Percentiles rank a stretch among this genome's conserved stretches.
phyloP scores from a whole-genome alignment of 2,329 filamentous ascomycete genomes.

The Paecilomyces sp. region DNA sequence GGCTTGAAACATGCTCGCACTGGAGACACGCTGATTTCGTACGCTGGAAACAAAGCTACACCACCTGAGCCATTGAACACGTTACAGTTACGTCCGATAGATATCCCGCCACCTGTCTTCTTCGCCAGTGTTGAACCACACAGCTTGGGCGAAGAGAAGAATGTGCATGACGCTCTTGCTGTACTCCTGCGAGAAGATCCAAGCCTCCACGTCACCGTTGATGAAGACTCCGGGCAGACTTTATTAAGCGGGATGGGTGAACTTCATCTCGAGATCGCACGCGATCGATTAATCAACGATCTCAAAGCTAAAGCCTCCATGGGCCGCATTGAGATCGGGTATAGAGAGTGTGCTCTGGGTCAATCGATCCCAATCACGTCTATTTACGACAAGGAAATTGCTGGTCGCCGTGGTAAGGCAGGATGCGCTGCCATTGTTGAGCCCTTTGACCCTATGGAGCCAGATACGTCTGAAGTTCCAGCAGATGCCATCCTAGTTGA shows the following conservation, averaged over 20 bases:
- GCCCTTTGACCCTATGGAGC: constrained; percentile 41
- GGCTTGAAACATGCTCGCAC: constrained; percentile 88
- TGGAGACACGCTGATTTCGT: constrained; percentile 81
- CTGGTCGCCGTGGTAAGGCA: constrained; percentile 71
- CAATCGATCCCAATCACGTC: constrained; percentile 51
- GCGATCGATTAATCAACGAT: constrained; percentile 79
- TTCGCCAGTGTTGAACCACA: constrained; percentile 88
- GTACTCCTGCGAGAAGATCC: constrained; percentile 86
- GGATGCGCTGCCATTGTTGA: constrained; percentile 63
- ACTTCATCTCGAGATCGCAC: constrained; percentile 86
- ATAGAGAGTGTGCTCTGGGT: constrained; percentile 70
- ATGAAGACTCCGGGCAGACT: constrained; percentile 88
- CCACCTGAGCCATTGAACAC: constrained; percentile 63
- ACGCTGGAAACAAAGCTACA: constrained; percentile 55
- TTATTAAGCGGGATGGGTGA: constrained; percentile 95
- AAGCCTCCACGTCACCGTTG: constrained; percentile 74
- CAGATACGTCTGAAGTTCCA: constrained; percentile 9
- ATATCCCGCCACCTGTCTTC: constrained; percentile 88
- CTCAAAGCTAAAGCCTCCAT: constrained; percentile 81
- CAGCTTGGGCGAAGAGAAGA: constrained; percentile 70
- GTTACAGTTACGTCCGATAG: constrained; percentile 78
- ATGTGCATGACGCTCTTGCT: constrained; percentile 66
- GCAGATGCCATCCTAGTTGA: constrained; percentile 32
- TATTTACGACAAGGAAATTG: constrained; percentile 70
- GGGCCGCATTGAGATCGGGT: constrained; percentile 89